Percentiles rank a stretch among this genome's conserved stretches.
These are phyloP conservation scores for Mucor irregularis DNA, from an alignment of 371 early-diverging fungal species.

Conservation along the genomic window DNA sequence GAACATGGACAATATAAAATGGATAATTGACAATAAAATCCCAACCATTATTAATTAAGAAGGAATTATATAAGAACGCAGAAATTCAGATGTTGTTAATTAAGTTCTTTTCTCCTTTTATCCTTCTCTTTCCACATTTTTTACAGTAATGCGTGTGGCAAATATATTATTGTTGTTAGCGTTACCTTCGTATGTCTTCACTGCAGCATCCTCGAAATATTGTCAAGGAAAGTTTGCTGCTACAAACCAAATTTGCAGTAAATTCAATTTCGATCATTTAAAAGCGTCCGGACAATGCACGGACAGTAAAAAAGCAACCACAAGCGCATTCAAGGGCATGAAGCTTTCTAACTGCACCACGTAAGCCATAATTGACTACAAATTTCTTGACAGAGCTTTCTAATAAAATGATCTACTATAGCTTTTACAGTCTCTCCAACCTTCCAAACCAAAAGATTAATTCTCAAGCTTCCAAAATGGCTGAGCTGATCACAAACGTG, in stretches of 20 bases:
- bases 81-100: no score
- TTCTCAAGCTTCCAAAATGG: slow-evolving; percentile 37
- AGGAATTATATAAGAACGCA: no score
- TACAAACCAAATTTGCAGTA: slow-evolving; percentile 3
- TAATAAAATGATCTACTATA: slow-evolving; percentile 5
- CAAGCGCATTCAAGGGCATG: slow-evolving; percentile 16
- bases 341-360: slow-evolving; percentile 43
- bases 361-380: slow-evolving; percentile 12
- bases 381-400: neutral
- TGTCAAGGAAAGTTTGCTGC: slow-evolving; percentile 5
- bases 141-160: neutral
- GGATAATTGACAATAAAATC: no score
- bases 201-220: neutral
- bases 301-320: slow-evolving; percentile 19
- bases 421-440: slow-evolving; percentile 40
- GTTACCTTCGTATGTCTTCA: neutral
- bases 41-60: no score
- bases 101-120: no score
- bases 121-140: no score
- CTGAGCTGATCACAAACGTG: slow-evolving; percentile 50
- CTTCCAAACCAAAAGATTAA: slow-evolving; percentile 37
- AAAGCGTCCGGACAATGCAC: slow-evolving; percentile 16
- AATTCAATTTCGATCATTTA: slow-evolving; percentile 16
- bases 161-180: neutral
- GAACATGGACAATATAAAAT: no score